phyloP scores from a whole-genome alignment of 371 early-diverging fungal genomes.

The Blastocladiella emersonii region DNA sequence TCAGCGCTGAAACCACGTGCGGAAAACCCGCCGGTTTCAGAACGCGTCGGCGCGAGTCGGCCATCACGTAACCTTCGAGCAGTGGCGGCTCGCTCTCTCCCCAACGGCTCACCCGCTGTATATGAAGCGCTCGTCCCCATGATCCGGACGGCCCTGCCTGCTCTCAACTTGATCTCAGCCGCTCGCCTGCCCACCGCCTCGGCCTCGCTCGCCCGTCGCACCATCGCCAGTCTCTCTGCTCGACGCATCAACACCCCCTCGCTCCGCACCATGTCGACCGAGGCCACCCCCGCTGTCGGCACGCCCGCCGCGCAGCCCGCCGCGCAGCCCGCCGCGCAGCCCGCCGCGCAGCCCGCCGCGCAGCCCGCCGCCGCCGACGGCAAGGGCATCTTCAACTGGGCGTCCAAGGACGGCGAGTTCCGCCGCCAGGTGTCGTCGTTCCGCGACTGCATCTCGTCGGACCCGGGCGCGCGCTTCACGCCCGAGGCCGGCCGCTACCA shows the following conservation, averaged over 20 bases:
- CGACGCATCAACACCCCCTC: neutral
- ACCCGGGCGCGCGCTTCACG: constrained; percentile 46
- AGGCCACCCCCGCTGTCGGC: neutral
- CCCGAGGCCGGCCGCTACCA: constrained; percentile 51
- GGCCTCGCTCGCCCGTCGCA: no score
- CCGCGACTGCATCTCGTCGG: constrained; percentile 47
- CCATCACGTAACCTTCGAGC: no score
- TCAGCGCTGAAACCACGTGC: no score
- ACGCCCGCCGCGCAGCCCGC: neutral
- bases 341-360: neutral
- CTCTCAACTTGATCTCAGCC: no score
- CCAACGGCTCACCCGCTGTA: no score
- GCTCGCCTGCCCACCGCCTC: no score
- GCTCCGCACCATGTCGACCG: neutral
- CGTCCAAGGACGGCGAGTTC: constrained; percentile 68
- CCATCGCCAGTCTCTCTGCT: no score
- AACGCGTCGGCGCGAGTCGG: no score
- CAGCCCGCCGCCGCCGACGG: neutral
- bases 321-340: neutral
- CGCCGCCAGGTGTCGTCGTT: constrained; percentile 60
- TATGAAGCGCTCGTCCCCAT: no score
- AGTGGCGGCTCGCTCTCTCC: no score
- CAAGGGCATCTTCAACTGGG: constrained; percentile 41
- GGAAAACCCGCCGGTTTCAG: no score
- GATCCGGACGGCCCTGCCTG: no score